Percentiles rank a stretch among this genome's conserved stretches.
Evolutionary conservation across 78 protist genomes (phyloP).

Genomic region (Anaeramoeba ignava): DNA sequence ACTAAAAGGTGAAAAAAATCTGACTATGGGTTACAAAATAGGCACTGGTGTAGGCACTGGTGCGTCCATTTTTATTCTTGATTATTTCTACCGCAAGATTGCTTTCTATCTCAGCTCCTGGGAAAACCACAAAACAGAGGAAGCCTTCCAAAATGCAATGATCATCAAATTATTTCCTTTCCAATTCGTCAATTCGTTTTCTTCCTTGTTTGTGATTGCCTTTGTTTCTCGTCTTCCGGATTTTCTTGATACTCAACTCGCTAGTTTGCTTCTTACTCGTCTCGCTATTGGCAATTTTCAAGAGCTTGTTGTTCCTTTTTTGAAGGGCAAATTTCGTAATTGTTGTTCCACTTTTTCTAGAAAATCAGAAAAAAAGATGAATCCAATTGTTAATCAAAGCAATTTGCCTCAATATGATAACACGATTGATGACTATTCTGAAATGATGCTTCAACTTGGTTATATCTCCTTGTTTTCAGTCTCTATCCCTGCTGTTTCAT

Average conservation of each 20-base stretch:
- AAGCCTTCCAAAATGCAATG: conserved; percentile 17
- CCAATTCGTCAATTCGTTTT: conserved; percentile 54
- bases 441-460: neutral
- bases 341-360: too few relatives aligned
- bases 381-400: too few relatives aligned
- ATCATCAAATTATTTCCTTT: conserved; percentile 42
- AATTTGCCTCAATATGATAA: neutral
- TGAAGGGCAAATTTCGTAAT: neutral
- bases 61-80: neutral
- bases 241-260: neutral
- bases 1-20: neutral
- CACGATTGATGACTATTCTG: neutral
- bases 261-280: neutral
- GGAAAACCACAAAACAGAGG: conserved; percentile 45
- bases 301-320: neutral
- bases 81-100: conserved; percentile 2
- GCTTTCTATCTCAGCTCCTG: conserved; percentile 20
- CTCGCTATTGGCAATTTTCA: neutral
- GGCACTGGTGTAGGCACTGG: neutral
- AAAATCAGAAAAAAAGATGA: too few relatives aligned
- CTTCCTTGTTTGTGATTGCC: conserved; percentile 47
- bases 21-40: neutral
- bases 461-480: neutral
- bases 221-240: conserved; percentile 28
- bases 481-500: neutral